Evolutionary conservation across 2,329 filamentous ascomycete genomes (phyloP).

Genomic region (Lomentospora prolificans): DNA sequence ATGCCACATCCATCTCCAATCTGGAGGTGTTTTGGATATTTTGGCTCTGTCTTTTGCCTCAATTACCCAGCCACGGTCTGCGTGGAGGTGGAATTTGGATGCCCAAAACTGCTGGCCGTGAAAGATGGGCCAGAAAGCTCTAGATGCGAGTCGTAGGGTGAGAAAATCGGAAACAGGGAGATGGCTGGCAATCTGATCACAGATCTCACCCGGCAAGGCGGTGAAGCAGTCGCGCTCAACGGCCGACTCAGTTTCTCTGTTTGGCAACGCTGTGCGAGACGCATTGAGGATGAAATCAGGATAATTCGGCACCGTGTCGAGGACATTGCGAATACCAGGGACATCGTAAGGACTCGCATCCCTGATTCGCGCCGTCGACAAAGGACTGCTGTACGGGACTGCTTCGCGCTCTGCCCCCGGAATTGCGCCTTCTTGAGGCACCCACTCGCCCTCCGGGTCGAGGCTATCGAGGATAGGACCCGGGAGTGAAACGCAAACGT

Average conservation of each 20-base stretch:
- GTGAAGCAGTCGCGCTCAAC: not conserved
- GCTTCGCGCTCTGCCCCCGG: not conserved
- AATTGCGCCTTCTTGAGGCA: not conserved
- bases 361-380: not conserved
- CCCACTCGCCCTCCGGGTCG: not conserved
- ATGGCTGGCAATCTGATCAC: not conserved
- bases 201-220: not conserved
- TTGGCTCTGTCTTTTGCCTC: not conserved
- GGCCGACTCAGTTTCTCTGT: too few species aligned
- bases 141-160: not conserved
- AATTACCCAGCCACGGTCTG: not conserved
- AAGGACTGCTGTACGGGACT: not conserved
- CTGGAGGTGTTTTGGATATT: not conserved
- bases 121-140: not conserved
- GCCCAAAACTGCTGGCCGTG: conserved; percentile 1
- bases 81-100: not conserved
- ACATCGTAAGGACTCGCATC: not conserved
- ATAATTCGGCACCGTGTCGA: not conserved
- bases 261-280: not conserved
- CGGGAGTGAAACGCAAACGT: not conserved
- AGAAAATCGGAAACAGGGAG: not conserved
- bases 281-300: not conserved
- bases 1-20: not conserved
- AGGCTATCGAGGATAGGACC: not conserved
- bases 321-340: not conserved